Evolutionary conservation across 176 grass and related monocot species (phyloP).

Genomic region (Luzula sylvatica): DNA sequence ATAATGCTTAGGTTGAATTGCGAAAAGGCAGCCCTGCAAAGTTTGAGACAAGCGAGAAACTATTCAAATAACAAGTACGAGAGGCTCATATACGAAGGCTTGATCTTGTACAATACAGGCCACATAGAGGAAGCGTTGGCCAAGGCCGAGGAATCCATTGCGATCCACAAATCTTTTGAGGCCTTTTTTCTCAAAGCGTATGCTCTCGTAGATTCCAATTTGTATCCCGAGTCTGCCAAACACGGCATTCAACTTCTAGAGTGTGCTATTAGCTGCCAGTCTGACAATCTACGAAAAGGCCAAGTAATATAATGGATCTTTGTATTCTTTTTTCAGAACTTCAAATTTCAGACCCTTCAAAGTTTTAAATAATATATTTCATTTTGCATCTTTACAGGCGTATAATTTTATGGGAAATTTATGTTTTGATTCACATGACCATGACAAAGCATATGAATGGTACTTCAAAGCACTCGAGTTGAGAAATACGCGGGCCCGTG

Average conservation of each 20-base stretch:
- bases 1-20: conserved; percentile 52
- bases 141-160: conserved; percentile 74
- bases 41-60: conserved; percentile 65
- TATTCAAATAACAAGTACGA: conserved; percentile 51
- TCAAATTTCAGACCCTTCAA: too few species aligned
- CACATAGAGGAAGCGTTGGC: conserved; percentile 76
- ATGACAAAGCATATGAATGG: conserved; percentile 71
- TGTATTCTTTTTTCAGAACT: too few species aligned
- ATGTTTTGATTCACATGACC: conserved; percentile 76
- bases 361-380: too few species aligned
- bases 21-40: conserved; percentile 77
- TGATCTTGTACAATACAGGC: conserved; percentile 84
- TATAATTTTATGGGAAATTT: conserved; percentile 97
- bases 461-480: conserved; percentile 74
- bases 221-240: conserved; percentile 44
- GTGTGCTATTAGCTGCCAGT: conserved; percentile 71
- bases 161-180: conserved; percentile 75
- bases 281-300: conserved; percentile 94
- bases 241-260: conserved; percentile 82
- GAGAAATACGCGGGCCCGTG: conserved; percentile 88
- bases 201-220: conserved; percentile 63
- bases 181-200: conserved; percentile 95
- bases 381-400: conserved; percentile 39
- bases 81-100: conserved; percentile 91
- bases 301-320: too few species aligned